Conservation (phyloP, 2,329 filamentous ascomycete species). For the Sporothrix protearum region DNA sequence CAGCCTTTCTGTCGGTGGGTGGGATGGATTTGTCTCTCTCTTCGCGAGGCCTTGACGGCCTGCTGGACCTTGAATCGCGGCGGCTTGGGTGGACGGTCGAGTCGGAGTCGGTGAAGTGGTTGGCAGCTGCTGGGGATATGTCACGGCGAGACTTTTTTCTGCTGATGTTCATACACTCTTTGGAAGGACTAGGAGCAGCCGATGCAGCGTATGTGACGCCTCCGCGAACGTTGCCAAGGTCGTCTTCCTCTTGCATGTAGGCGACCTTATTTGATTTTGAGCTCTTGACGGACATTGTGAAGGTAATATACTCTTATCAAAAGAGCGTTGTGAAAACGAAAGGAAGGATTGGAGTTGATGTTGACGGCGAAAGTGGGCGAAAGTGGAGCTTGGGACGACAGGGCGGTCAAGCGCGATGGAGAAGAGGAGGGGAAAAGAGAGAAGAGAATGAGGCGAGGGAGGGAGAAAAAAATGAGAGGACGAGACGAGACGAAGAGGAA, state of each 20-base stretch:
- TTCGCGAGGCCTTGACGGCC: constrained; percentile 30
- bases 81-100: constrained; percentile 41
- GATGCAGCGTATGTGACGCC: constrained; percentile 47
- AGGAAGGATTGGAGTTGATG: not conserved
- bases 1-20: constrained; percentile 31
- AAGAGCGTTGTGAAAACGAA: not conserved
- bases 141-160: constrained; percentile 43
- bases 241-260: constrained; percentile 52
- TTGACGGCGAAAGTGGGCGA: not conserved
- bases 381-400: not conserved
- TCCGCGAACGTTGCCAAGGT: constrained; percentile 43
- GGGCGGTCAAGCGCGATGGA: not conserved
- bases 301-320: constrained; percentile 1
- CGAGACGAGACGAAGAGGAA: constrained; percentile 7
- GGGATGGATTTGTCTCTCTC: constrained; percentile 30
- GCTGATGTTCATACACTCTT: constrained; percentile 52
- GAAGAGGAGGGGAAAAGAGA: not conserved
- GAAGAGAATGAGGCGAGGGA: not conserved
- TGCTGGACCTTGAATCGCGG: constrained; percentile 36
- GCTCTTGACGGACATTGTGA: constrained; percentile 43
- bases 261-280: constrained; percentile 34
- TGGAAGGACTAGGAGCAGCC: constrained; percentile 44
- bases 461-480: not conserved
- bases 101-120: constrained; percentile 43
- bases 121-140: constrained; percentile 39